Percentiles rank a stretch among this genome's conserved stretches.
Evolutionary conservation across 768 basidiomycete genomes (phyloP).

Genomic region (Solioccasus polychromus): DNA sequence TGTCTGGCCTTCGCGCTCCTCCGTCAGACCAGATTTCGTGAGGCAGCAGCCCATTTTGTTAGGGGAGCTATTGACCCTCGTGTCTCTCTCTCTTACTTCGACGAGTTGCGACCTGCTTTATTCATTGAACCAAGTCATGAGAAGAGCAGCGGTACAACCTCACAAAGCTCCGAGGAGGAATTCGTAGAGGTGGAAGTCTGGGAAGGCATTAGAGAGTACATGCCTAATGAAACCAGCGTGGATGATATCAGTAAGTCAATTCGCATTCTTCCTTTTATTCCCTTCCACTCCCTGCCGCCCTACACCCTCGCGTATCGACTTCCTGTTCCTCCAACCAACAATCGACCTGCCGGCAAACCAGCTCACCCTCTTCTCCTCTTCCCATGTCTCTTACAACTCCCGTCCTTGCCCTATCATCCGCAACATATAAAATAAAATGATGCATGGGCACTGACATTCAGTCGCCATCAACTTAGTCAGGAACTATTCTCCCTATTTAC

Average conservation of each 20-base stretch:
- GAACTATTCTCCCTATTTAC: slow-evolving; percentile 87
- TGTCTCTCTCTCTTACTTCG: slow-evolving; percentile 75
- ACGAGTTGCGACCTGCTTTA: slow-evolving; percentile 66
- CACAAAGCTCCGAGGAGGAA: slow-evolving; percentile 8
- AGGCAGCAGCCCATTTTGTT: slow-evolving; percentile 76
- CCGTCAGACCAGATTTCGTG: slow-evolving; percentile 76
- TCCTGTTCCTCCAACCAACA: slow-evolving; percentile 26
- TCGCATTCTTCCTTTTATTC: slow-evolving; percentile 19
- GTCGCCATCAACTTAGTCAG: slow-evolving; percentile 87
- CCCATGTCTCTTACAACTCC: slow-evolving; percentile 20
- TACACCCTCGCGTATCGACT: slow-evolving; percentile 16
- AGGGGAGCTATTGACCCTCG: slow-evolving; percentile 83
- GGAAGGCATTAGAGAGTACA: slow-evolving; percentile 68
- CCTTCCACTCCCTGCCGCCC: slow-evolving; percentile 21
- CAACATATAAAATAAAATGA: slow-evolving; percentile 22
- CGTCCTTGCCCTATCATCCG: slow-evolving; percentile 32
- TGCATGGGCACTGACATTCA: slow-evolving; percentile 65
- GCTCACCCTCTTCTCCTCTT: slow-evolving; percentile 26
- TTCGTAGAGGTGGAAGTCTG: slow-evolving; percentile 66
- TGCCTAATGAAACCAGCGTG: slow-evolving; percentile 66
- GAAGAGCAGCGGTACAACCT: background rate
- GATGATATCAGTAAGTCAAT: slow-evolving; percentile 81
- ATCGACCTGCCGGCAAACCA: slow-evolving; percentile 23
- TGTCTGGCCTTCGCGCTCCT: slow-evolving; percentile 79
- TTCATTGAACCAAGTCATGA: slow-evolving; percentile 32